A percentile compares a stretch with the other conserved stretches of the same genome.
Conservation (phyloP, 2,329 filamentous ascomycete species). For the Phoma sp. region DNA sequence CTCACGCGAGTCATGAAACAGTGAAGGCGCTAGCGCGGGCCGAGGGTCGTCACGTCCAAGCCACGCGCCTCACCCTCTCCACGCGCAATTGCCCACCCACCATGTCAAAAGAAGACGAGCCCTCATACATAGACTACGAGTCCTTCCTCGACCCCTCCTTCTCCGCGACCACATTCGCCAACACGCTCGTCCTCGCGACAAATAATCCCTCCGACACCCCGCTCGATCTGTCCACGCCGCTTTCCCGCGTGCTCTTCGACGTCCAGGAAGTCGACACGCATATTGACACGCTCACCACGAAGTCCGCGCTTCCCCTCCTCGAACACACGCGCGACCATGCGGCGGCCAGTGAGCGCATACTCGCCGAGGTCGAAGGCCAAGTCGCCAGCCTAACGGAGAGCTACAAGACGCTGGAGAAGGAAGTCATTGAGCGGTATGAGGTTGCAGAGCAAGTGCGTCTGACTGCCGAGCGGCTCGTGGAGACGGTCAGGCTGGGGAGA, state of each 20-base stretch:
- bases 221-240: slow-evolving; percentile 90
- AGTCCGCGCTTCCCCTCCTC: slow-evolving; percentile 80
- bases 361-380: slow-evolving; percentile 80
- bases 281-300: slow-evolving; percentile 87
- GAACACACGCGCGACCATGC: slow-evolving; percentile 78
- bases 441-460: slow-evolving; percentile 82
- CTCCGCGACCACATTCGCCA: slow-evolving; percentile 82
- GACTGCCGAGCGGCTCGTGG: slow-evolving; percentile 79
- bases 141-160: slow-evolving; percentile 86
- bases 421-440: slow-evolving; percentile 85
- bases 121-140: slow-evolving; percentile 96
- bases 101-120: slow-evolving; percentile 57
- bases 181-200: slow-evolving; percentile 84
- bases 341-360: slow-evolving; percentile 73
- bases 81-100: slow-evolving; percentile 13
- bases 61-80: not conserved
- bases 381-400: slow-evolving; percentile 81
- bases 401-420: slow-evolving; percentile 83
- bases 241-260: slow-evolving; percentile 94
- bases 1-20: slow-evolving; percentile 15
- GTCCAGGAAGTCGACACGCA: slow-evolving; percentile 96
- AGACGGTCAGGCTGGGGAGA: slow-evolving; percentile 78
- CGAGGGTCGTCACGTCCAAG: not conserved
- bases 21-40: slow-evolving; percentile 19
- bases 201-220: slow-evolving; percentile 92